Evolutionary conservation across 2,329 filamentous ascomycete species (phyloP).

Genomic region (Pseudofabraea citricarpa): DNA sequence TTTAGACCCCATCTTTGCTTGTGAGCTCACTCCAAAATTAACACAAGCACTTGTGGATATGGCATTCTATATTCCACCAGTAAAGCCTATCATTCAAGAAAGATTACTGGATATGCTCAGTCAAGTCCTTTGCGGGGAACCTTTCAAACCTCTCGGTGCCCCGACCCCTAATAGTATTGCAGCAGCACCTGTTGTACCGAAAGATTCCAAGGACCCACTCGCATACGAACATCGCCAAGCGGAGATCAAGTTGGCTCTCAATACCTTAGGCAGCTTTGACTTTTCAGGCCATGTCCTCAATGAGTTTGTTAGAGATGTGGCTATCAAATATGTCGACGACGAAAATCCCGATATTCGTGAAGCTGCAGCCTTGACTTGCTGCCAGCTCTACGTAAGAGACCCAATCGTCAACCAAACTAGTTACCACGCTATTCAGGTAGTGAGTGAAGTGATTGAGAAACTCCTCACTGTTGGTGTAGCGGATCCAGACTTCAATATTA

Average conservation of each 20-base stretch:
- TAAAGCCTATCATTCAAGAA: conserved; percentile 90
- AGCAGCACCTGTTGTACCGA: conserved; percentile 76
- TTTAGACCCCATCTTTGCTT: conserved; percentile 93
- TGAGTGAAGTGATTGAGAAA: conserved; percentile 96
- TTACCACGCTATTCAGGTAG: conserved; percentile 92
- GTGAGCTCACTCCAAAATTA: conserved; percentile 86
- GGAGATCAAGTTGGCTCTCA: conserved; percentile 88
- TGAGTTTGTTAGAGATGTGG: conserved; percentile 96
- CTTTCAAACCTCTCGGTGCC: conserved; percentile 88
- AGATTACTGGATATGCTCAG: conserved; percentile 92
- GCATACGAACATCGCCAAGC: conserved; percentile 76
- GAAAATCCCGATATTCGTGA: conserved; percentile 91
- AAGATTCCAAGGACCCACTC: conserved; percentile 79
- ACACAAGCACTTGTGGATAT: conserved; percentile 96
- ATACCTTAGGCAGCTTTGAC: conserved; percentile 96
- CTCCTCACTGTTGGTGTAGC: conserved; percentile 91
- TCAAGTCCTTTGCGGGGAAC: conserved; percentile 84
- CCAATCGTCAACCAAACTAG: conserved; percentile 98
- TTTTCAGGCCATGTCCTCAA: conserved; percentile 91
- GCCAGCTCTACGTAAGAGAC: conserved; percentile 93
- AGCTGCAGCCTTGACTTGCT: conserved; percentile 92
- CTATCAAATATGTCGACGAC: conserved; percentile 96
- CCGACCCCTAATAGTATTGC: conserved; percentile 77
- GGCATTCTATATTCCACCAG: conserved; percentile 96
- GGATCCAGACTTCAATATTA: conserved; percentile 84